These are phyloP conservation scores for Dryas integrifolia DNA, from an alignment of 331 rosid species.

Conservation along the genomic window DNA sequence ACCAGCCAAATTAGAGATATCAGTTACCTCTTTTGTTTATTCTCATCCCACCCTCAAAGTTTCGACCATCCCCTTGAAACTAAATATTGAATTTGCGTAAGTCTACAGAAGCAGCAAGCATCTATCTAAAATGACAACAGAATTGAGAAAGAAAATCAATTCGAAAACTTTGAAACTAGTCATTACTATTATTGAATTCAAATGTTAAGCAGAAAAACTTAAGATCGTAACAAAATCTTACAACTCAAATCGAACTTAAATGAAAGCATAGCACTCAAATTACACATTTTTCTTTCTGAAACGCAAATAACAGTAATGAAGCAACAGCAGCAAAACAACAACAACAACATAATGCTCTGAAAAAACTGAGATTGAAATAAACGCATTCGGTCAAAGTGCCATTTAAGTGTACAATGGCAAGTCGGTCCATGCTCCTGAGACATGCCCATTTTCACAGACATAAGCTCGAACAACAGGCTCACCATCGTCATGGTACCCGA, in stretches of 20 bases:
- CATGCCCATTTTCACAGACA: slow-evolving; percentile 94
- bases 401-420: slow-evolving; percentile 56
- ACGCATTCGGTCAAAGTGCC: not conserved
- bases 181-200: no score
- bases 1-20: no score
- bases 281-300: not conserved
- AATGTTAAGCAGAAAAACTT: not conserved
- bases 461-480: slow-evolving; percentile 93
- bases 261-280: not conserved
- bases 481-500: slow-evolving; percentile 88
- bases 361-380: not conserved
- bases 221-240: not conserved
- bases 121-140: no score
- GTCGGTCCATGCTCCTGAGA: slow-evolving; percentile 98
- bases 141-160: no score
- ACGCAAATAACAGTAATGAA: not conserved
- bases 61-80: no score
- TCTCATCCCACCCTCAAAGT: no score
- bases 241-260: not conserved
- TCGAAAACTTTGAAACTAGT: no score
- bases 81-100: no score
- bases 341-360: not conserved
- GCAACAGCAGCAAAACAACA: not conserved
- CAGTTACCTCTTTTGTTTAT: no score
- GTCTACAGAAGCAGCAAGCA: no score